phyloP scores from a whole-genome alignment of 2,329 filamentous ascomycete genomes.

The Zymoseptoria ardabiliae region DNA sequence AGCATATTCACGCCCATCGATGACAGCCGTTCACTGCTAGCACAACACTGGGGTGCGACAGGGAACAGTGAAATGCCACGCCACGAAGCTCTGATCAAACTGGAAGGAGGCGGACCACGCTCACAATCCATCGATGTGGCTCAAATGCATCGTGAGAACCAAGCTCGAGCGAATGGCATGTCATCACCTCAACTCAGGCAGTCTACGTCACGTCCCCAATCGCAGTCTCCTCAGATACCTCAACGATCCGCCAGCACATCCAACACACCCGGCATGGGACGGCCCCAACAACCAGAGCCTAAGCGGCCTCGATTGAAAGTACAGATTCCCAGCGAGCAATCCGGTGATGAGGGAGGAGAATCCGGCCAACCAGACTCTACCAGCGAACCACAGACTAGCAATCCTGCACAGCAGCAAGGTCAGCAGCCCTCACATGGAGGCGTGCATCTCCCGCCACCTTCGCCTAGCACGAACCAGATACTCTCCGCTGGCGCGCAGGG shows the following conservation, averaged over 20 bases:
- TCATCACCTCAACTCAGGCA: constrained; percentile 40
- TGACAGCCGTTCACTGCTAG: constrained; percentile 79
- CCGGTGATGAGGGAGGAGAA: constrained; percentile 65
- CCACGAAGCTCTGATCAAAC: constrained; percentile 37
- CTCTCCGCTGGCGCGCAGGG: constrained; percentile 86
- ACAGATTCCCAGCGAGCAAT: constrained; percentile 87
- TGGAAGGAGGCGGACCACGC: constrained; percentile 41
- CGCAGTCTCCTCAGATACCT: constrained; percentile 21
- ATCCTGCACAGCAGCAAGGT: constrained; percentile 39
- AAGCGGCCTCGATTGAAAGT: constrained; percentile 81
- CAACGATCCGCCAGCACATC: constrained; percentile 51
- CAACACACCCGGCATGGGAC: constrained; percentile 62
- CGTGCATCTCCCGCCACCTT: constrained; percentile 84
- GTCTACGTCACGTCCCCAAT: constrained; percentile 25
- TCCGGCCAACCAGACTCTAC: constrained; percentile 54
- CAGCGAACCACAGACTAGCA: constrained; percentile 37
- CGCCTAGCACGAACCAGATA: constrained; percentile 76
- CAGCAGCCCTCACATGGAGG: constrained; percentile 45
- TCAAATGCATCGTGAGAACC: constrained; percentile 43
- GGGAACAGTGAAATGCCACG: constrained; percentile 45
- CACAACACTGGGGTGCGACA: constrained; percentile 62
- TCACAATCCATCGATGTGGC: constrained; percentile 60
- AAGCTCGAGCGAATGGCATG: constrained; percentile 34
- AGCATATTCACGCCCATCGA: constrained; percentile 98
- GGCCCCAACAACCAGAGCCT: constrained; percentile 60